phyloP scores from a whole-genome alignment of 2,329 filamentous ascomycete genomes.

The Ophiostoma sp. region DNA sequence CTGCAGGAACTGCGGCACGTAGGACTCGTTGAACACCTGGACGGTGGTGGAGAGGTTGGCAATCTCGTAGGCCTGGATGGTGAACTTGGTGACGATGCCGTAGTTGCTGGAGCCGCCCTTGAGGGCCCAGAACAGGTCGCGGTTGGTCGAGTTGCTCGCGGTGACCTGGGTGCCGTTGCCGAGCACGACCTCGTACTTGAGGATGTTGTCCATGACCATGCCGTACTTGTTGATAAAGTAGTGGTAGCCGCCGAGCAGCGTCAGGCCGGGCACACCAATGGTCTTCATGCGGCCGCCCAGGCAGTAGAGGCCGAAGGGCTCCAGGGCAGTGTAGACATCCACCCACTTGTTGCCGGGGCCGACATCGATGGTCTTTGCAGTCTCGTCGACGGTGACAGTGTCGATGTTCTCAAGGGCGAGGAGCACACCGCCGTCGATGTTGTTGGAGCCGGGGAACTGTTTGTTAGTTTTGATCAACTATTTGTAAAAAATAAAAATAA shows the following conservation, averaged over 20 bases:
- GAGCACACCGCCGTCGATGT: conserved; percentile 37
- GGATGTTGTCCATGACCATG: conserved; percentile 37
- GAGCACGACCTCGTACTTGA: conserved; percentile 39
- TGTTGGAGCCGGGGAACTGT: conserved; percentile 32
- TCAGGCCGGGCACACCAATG: conserved; percentile 33
- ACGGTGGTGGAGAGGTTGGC: background rate
- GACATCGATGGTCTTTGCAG: conserved; percentile 27
- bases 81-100: conserved; percentile 33
- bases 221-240: conserved; percentile 33
- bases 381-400: conserved; percentile 31
- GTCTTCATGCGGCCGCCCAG: background rate
- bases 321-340: background rate
- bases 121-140: conserved; percentile 40
- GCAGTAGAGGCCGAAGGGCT: background rate
- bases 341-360: background rate
- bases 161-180: conserved; percentile 37
- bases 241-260: conserved; percentile 37
- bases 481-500: too few species aligned
- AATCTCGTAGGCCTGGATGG: background rate
- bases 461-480: background rate
- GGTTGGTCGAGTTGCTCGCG: conserved; percentile 34
- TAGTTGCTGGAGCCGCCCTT: conserved; percentile 42
- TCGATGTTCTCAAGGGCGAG: conserved; percentile 37
- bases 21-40: background rate
- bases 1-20: background rate